Percentiles rank a stretch among this genome's conserved stretches.
Conservation (phyloP, 2,329 filamentous ascomycete species). For the Venturia aucupariae region DNA sequence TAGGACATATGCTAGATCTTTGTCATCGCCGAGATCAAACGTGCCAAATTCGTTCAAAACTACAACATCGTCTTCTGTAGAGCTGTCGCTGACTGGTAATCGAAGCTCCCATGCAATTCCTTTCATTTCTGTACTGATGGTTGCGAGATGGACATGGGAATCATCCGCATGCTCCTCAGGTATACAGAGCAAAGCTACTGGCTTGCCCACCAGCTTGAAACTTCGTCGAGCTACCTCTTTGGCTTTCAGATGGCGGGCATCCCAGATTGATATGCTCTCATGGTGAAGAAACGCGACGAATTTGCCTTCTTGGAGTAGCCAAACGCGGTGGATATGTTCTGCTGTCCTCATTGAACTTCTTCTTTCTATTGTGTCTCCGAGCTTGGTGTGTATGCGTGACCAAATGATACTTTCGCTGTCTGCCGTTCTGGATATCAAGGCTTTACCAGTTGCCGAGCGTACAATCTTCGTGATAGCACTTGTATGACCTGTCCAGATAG, state of each 20-base stretch:
- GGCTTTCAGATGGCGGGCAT: slow-evolving; percentile 55
- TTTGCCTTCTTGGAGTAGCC: slow-evolving; percentile 64
- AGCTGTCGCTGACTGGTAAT: slow-evolving; percentile 37
- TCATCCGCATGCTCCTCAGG: slow-evolving; percentile 53
- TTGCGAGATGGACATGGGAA: slow-evolving; percentile 57
- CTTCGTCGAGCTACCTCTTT: slow-evolving; percentile 47
- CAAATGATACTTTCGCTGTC: slow-evolving; percentile 75
- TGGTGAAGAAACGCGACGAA: slow-evolving; percentile 76
- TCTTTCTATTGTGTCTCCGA: slow-evolving; percentile 48
- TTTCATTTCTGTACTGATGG: slow-evolving; percentile 66
- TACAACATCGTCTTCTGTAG: slow-evolving; percentile 22
- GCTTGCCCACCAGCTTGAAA: slow-evolving; percentile 58
- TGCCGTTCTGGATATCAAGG: slow-evolving; percentile 71
- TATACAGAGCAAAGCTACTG: slow-evolving; percentile 69
- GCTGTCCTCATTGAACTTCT: slow-evolving; percentile 59
- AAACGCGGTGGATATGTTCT: slow-evolving; percentile 71
- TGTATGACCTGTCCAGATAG: slow-evolving; percentile 77
- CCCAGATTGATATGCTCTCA: slow-evolving; percentile 66
- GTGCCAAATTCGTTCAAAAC: slow-evolving; percentile 56
- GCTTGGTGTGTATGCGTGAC: slow-evolving; percentile 52
- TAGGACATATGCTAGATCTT: slow-evolving; percentile 52
- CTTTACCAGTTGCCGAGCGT: slow-evolving; percentile 70
- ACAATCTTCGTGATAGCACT: slow-evolving; percentile 75
- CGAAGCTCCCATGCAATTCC: slow-evolving; percentile 74
- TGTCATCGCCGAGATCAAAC: slow-evolving; percentile 54